A percentile compares a stretch with the other conserved stretches of the same genome.
These are phyloP conservation scores for Ceratobasidium theobromae DNA, from an alignment of 1,284 basidiomycete species.

Conservation along the genomic window DNA sequence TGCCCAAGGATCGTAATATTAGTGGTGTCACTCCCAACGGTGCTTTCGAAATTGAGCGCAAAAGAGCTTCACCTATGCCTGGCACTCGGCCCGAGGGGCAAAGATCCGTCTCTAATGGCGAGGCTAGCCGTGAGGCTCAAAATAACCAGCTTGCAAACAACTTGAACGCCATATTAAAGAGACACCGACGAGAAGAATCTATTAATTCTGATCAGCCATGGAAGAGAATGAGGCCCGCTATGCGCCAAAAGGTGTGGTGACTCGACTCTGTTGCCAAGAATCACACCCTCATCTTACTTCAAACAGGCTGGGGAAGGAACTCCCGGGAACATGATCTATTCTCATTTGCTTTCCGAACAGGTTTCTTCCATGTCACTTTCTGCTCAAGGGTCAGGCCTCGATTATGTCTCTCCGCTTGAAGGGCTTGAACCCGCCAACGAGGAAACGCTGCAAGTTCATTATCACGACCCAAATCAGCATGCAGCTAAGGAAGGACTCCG, in stretches of 20 bases:
- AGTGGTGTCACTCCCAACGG: background rate
- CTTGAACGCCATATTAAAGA: conserved; percentile 13
- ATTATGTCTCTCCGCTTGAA: conserved; percentile 19
- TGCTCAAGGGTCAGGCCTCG: conserved; percentile 6
- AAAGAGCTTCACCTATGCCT: background rate
- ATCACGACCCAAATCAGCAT: conserved; percentile 25
- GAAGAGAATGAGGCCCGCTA: background rate
- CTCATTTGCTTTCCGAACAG: conserved; percentile 2
- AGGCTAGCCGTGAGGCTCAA: conserved; percentile 8
- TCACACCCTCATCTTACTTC: background rate
- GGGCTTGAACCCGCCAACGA: conserved; percentile 12
- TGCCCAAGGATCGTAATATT: background rate
- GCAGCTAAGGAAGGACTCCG: conserved; percentile 26
- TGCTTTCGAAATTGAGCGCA: background rate
- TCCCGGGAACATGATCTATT: background rate
- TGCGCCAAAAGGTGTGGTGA: conserved; percentile 4
- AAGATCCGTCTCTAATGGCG: background rate
- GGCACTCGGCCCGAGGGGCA: background rate
- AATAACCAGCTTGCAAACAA: conserved; percentile 26
- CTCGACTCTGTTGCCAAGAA: background rate
- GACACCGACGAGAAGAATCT: conserved; percentile 17
- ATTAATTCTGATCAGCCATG: conserved; percentile 6
- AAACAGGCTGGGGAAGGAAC: background rate
- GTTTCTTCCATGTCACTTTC: conserved; percentile 16
- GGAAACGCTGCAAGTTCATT: conserved; percentile 28